phyloP scores from a whole-genome alignment of 805 yeast genomes.

The Pichia heedii region DNA sequence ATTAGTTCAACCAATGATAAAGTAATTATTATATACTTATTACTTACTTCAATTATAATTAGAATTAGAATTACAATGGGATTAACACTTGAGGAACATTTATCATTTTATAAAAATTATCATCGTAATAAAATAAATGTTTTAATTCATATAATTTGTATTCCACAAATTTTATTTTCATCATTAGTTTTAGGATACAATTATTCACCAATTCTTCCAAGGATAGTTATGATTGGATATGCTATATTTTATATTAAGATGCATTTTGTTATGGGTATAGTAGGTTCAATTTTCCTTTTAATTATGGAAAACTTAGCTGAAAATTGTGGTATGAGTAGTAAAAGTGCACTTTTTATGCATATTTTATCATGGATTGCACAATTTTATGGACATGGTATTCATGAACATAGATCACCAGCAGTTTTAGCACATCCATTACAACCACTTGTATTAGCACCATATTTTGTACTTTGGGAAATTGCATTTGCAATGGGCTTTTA shows the following conservation, averaged over 20 bases:
- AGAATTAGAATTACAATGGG: not conserved
- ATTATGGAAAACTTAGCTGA: not conserved
- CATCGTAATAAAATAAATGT: not conserved
- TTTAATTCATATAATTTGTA: not conserved
- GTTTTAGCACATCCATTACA: not conserved
- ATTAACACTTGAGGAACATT: not conserved
- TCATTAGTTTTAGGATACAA: not conserved
- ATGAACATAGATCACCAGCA: not conserved
- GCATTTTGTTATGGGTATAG: not conserved
- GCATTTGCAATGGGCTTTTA: not conserved
- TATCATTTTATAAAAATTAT: not conserved
- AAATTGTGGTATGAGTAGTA: not conserved
- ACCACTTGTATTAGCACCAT: not conserved
- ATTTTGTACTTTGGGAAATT: not conserved
- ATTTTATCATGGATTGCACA: not conserved
- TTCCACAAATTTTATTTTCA: not conserved
- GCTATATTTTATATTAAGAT: too few relatives aligned
- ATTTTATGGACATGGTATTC: not conserved
- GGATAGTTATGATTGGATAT: not conserved
- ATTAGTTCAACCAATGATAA: too few relatives aligned
- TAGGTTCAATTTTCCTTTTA: not conserved
- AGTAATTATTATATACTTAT: too few relatives aligned
- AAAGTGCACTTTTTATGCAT: not conserved
- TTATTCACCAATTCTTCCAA: not conserved
- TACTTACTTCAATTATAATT: too few relatives aligned